Evolutionary conservation across 208 protist genomes (phyloP), one percentile per base, ranked within the genome.

Genomic region (Leishmania aethiopica): DNA sequence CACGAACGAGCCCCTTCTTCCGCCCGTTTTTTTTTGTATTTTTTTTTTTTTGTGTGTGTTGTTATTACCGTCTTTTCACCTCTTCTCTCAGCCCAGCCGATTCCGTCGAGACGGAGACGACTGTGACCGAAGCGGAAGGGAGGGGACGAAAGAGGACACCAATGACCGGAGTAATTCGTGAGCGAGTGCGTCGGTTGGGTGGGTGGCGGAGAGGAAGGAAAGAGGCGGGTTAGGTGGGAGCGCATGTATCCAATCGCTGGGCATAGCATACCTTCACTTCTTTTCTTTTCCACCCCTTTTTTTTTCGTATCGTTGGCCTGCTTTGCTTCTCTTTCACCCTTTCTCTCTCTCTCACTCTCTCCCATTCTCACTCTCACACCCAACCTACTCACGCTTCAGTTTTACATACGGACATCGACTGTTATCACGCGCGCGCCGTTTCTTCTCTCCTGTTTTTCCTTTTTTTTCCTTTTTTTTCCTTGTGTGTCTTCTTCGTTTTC

Each of bases 341-440:
- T 67, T 22, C 28, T 64, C 78, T 64, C 78, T 40, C 37, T 78
- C 59, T 15, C 47, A 0, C 60, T 57, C 57, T 60, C 22, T 59
- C 37, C 2, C 40, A 42, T 28, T 78, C 67, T 28, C 47, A 2
- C 60, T 57, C 57, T 60, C 10, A 15, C 47, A 17, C 37, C 67
- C 22, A 7, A 62, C 57, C 57, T 10, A n/a, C 57, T 62, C 57
- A 62, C 57, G 25, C 57, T 62, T 62, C 57, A 32, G 5, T 62
- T 62, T 62, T 47, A 64, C 35, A 78, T 28, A 78, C n/a, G 74
- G 19, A 49, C 51, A 40, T 45, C 85, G 67, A 47, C 57, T 78
- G 22, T 35, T 2, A 35, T 51, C 25, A 32, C 22, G 42, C 42
- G 69, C 42, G 69, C 25, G 28, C 3, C 17, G 37, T 32, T 73